Percentiles rank a stretch among this genome's conserved stretches.
Conservation (phyloP, 805 yeast genomes). For the Metschnikowia drakensbergensis region DNA sequence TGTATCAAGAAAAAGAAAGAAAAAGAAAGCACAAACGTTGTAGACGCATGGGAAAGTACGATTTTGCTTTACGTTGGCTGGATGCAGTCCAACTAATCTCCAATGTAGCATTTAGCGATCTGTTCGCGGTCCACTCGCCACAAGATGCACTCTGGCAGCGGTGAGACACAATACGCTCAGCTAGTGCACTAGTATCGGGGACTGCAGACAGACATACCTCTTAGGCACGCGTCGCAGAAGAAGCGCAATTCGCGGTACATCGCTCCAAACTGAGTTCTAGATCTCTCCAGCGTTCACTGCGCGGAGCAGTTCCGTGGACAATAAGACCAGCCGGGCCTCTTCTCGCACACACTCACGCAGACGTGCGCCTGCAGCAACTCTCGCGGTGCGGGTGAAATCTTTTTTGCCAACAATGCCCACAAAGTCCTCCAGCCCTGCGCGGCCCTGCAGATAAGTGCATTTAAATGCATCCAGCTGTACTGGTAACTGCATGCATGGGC, state of each 20-base stretch:
- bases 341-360: background rate
- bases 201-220: too few species aligned
- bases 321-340: too few species aligned
- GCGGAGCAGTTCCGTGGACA: too few species aligned
- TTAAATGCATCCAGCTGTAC: background rate
- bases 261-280: too few species aligned
- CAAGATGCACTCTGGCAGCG: background rate
- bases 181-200: too few species aligned
- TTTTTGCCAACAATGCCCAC: background rate
- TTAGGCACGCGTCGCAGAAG: background rate
- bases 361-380: background rate
- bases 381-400: background rate
- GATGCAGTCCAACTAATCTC: background rate
- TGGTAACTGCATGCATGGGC: conserved; percentile 4
- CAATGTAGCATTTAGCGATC: conserved; percentile 1
- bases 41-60: background rate
- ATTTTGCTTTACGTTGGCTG: background rate
- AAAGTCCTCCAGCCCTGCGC: background rate
- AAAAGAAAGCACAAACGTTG: background rate
- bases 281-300: too few species aligned
- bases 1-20: background rate
- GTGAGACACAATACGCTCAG: background rate
- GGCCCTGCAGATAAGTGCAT: conserved; percentile 1
- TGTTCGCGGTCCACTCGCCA: background rate
- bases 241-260: background rate